Conservation (phyloP, 768 basidiomycete species). For the Tricholoma sp. region DNA sequence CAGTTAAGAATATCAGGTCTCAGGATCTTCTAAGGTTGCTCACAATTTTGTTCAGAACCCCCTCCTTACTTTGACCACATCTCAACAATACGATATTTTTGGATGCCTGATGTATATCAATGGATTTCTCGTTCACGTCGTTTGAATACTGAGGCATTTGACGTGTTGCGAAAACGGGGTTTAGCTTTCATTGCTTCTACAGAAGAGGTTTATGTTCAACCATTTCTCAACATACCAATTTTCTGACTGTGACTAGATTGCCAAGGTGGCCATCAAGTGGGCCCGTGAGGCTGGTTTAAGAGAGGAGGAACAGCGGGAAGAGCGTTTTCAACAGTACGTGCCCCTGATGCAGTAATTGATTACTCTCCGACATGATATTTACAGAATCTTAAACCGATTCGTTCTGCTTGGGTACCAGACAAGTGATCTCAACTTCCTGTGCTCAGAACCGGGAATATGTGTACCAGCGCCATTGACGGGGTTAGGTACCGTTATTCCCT, state of each 20-base stretch:
- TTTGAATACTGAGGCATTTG: neutral
- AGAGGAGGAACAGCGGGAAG: neutral
- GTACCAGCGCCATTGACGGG: conserved; percentile 1
- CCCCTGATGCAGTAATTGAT: too few relatives aligned
- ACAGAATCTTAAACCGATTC: neutral
- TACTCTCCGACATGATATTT: neutral
- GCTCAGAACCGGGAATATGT: neutral
- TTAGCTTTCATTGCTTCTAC: neutral
- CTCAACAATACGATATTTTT: neutral
- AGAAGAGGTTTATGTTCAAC: neutral
- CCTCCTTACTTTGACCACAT: neutral
- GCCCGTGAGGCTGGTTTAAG: neutral
- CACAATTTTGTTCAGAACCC: neutral
- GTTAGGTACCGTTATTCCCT: neutral
- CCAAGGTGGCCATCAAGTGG: neutral
- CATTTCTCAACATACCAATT: neutral
- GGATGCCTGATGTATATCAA: neutral
- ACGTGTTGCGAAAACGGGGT: neutral
- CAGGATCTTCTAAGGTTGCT: neutral
- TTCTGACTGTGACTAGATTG: neutral
- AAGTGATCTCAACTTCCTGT: neutral
- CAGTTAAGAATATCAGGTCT: neutral
- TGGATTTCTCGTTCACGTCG: neutral
- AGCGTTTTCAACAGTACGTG: neutral
- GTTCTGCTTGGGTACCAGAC: neutral